Percentiles rank a stretch among this genome's conserved stretches.
Evolutionary conservation across 1,284 basidiomycete species (phyloP).

Genomic region (Anthracocystis panici-leucophaei): DNA sequence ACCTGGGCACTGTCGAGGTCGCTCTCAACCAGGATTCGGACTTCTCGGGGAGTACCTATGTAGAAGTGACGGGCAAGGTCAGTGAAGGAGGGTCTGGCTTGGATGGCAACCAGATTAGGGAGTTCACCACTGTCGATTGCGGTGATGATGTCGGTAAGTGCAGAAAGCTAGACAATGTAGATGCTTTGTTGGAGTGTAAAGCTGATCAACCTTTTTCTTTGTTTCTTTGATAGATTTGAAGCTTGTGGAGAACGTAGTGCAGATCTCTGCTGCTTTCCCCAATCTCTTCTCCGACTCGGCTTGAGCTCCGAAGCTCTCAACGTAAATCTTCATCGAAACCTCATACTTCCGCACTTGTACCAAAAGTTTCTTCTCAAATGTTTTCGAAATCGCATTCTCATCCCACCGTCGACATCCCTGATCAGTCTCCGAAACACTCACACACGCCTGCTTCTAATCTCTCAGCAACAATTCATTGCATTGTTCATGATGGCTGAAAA

Average conservation of each 20-base stretch:
- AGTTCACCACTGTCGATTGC: constrained; percentile 54
- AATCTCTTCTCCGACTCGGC: constrained; percentile 45
- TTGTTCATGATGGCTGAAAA: too few species aligned
- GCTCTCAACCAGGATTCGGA: constrained; percentile 54
- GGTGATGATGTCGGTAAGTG: constrained; percentile 61
- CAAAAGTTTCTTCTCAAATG: neutral
- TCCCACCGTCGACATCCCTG: too few species aligned
- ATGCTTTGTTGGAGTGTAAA: neutral
- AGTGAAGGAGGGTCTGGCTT: constrained; percentile 38
- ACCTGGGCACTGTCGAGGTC: constrained; percentile 63
- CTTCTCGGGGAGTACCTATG: constrained; percentile 40
- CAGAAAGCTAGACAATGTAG: neutral
- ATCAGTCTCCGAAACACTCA: neutral
- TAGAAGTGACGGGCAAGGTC: constrained; percentile 67
- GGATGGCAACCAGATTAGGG: constrained; percentile 39
- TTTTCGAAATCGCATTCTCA: too few species aligned
- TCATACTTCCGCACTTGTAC: constrained; percentile 6
- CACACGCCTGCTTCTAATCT: neutral
- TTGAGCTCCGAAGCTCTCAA: constrained; percentile 1
- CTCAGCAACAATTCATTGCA: neutral
- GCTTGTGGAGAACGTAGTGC: constrained; percentile 58
- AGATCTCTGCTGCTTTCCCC: constrained; percentile 53
- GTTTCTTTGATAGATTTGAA: constrained; percentile 36
- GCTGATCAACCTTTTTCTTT: neutral
- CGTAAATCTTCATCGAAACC: too few species aligned